A percentile compares a stretch with the other conserved stretches of the same genome.
phyloP scores from a whole-genome alignment of 2,329 filamentous ascomycete genomes.

The Chaetomium sp. region DNA sequence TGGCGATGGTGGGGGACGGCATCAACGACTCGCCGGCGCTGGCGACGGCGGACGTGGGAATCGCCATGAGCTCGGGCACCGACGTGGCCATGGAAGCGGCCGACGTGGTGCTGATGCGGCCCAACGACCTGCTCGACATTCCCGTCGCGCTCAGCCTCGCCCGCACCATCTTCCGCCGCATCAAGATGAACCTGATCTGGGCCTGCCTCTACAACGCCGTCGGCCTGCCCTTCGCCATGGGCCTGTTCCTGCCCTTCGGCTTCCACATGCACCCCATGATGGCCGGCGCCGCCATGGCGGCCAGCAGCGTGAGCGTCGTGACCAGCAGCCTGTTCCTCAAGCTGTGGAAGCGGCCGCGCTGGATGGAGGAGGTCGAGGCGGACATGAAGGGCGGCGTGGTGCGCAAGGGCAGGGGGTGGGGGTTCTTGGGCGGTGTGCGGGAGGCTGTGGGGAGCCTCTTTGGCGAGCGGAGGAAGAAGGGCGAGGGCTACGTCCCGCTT shows the following conservation, averaged over 20 bases:
- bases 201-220: slow-evolving; percentile 91
- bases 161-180: slow-evolving; percentile 82
- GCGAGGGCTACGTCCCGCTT: slow-evolving; percentile 62
- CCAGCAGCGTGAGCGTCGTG: slow-evolving; percentile 87
- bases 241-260: slow-evolving; percentile 87
- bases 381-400: slow-evolving; percentile 59
- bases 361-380: slow-evolving; percentile 73
- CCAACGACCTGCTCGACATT: slow-evolving; percentile 89
- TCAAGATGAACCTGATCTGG: slow-evolving; percentile 92
- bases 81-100: slow-evolving; percentile 98
- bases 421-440: slow-evolving; percentile 44
- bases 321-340: slow-evolving; percentile 80
- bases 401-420: slow-evolving; percentile 48
- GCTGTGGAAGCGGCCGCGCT: slow-evolving; percentile 79
- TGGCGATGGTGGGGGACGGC: slow-evolving; percentile 97
- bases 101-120: slow-evolving; percentile 92
- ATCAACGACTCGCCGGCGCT: slow-evolving; percentile 98
- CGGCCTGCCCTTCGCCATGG: slow-evolving; percentile 95
- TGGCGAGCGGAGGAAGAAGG: slow-evolving; percentile 44
- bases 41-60: slow-evolving; percentile 88
- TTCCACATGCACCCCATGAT: slow-evolving; percentile 90
- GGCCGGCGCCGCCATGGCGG: slow-evolving; percentile 91
- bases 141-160: slow-evolving; percentile 82
- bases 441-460: slow-evolving; percentile 41
- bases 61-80: slow-evolving; percentile 88